Evolutionary conservation across 352 stramenopile species (phyloP), one percentile per base, ranked within the genome.

Genomic region (Globisporangium mamillatum): DNA sequence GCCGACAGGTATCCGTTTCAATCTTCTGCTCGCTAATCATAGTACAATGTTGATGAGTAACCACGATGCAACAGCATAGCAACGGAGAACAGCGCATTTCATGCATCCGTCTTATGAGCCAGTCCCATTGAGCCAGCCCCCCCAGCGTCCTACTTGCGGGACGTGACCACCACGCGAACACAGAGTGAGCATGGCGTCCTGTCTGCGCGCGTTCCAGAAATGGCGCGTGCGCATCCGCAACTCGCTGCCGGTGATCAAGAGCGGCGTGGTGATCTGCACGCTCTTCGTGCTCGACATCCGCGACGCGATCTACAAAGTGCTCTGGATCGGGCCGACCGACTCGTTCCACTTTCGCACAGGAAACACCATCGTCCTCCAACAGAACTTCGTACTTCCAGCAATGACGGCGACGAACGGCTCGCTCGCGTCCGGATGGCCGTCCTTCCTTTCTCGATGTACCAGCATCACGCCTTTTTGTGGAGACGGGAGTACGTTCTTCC

Each of bases 241-340:
- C 36, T 41, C 59, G 20, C 25, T 67, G n/a, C 50, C 66, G 4
- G 41, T 71, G 24, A 41, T 67, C 32, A 66, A 66, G 48, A 72
- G 77, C 20, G 46, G 73, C 6, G 29, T 53, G 32, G 62, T 63
- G 57, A 53, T 81, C 38, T 41, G 75, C 7, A 48, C 29, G 57
- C 70, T 84, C 7, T 78, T 78, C 50, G 62, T 36, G 10, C 70
- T 84, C 16, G 77, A 81, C 55, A 4, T 81, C 18, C 54, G 79
- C 22, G 78, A 86, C 60, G 54, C 75, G 8, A 69, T 75, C 53
- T 63, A 64, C 44, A 86, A 86, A 38, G 48, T 79, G 18, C 44
- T 57, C 8, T 82, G 74, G 76, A 72, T 83, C 52, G 74, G 76
- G 4, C 64, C 73, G 18, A 61, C 54, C n/a, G 76, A 82, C 7